Conservation (phyloP, 768 basidiomycete species). For the Podaxis sp. region DNA sequence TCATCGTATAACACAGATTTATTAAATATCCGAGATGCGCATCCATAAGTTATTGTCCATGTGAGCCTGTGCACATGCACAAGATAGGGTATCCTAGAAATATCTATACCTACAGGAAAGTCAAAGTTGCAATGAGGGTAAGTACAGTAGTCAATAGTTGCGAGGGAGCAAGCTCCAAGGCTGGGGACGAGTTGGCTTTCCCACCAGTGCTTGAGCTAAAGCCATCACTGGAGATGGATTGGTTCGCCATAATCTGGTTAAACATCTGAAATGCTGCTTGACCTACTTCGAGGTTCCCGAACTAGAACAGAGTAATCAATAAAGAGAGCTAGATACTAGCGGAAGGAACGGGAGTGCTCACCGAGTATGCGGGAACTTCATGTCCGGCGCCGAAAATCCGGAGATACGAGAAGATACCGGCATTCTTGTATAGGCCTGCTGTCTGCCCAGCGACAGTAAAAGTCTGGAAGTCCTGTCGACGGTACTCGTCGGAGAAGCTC, state of each 20-base stretch:
- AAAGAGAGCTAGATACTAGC: not conserved
- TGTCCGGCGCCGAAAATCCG: slow-evolving; percentile 50
- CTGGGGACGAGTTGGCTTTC: not conserved
- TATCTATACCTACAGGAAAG: not conserved
- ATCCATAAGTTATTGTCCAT: too few relatives aligned
- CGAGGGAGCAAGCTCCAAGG: not conserved
- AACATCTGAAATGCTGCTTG: slow-evolving; percentile 47
- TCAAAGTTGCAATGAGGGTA: not conserved
- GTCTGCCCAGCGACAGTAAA: slow-evolving; percentile 50
- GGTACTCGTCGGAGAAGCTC: slow-evolving; percentile 40
- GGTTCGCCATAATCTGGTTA: slow-evolving; percentile 30
- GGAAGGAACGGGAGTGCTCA: slow-evolving; percentile 16
- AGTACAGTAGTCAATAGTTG: not conserved
- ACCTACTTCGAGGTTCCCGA: slow-evolving; percentile 34
- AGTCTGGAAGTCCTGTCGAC: slow-evolving; percentile 41
- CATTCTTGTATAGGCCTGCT: slow-evolving; percentile 58
- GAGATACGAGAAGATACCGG: slow-evolving; percentile 57
- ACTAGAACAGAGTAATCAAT: slow-evolving; percentile 22
- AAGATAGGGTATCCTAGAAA: not conserved
- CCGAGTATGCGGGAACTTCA: slow-evolving; percentile 48
- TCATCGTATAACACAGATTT: too few relatives aligned
- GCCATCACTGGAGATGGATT: slow-evolving; percentile 2
- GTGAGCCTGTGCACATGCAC: not conserved
- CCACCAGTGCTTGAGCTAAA: not conserved
- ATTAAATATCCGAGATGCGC: too few relatives aligned